Evolutionary conservation across 1,284 basidiomycete species (phyloP), one percentile per base, ranked within the genome.

Genomic region (Trametes pubescens): DNA sequence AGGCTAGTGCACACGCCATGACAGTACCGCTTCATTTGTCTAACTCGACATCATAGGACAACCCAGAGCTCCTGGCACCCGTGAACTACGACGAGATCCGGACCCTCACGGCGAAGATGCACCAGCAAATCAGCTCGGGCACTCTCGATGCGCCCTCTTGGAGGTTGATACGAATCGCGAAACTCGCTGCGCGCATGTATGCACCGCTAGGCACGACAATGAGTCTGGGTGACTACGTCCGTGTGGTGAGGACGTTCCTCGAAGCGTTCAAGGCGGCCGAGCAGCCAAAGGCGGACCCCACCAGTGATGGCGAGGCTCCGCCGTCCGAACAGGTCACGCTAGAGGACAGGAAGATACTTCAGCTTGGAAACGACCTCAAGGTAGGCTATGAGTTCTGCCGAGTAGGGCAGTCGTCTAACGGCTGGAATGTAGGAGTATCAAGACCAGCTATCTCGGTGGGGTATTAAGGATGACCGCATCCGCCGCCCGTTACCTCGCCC

Each of bases 141-240:
- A 92, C 91, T 0, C 82, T 94, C 51, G 90, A 94, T 68, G 88
- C 92, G 1, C 94, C 93, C 22, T 90, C 90, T 8, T 95, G 94
- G 93, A 84, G 88, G 66, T 77, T 91, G 24, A 82, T 94, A 44
- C 86, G 91, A 46, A 85, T 84, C 16, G 89, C 90, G 16, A 93
- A 93, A 73, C 81, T 91, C 40, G 91, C 92, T 3, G 82, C 91
- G 14, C 79, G 90, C 24, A 88, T 95, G 37, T 95, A 95, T 72
- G 93, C 87, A 1, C 93, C 93, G 0, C 78, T 95, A 7, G 94
- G 93, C 44, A 95, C 94, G 11, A 80, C 78, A 11, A 93, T 95
- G 89, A 85, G 82, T 58, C 80, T 95, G 10, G 93, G 93, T 4
- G 90, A 95, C 74, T 87, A 92, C 73, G 88, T 95, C 26, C 85